Evolutionary conservation across 2,329 filamentous ascomycete species (phyloP).

Genomic region (Verticillium longisporum): DNA sequence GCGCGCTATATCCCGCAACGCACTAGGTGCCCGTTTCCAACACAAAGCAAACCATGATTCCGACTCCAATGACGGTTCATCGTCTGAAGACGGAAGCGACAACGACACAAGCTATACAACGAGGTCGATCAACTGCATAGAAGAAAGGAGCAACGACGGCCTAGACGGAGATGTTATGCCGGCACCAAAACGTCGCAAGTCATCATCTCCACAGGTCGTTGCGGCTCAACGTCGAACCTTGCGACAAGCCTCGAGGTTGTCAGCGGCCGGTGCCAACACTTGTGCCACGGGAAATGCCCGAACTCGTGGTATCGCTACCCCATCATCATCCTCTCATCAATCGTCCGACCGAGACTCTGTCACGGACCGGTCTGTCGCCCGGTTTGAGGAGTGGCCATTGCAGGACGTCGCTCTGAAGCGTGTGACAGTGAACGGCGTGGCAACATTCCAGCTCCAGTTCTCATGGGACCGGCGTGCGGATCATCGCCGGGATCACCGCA

Average conservation of each 20-base stretch:
- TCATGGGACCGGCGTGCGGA: constrained; percentile 1
- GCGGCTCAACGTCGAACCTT: neutral
- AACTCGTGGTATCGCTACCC: neutral
- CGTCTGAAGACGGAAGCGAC: neutral
- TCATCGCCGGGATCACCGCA: neutral
- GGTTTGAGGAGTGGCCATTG: constrained; percentile 3
- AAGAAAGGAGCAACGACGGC: neutral
- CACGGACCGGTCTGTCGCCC: neutral
- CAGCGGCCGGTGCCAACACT: neutral
- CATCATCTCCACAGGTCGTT: neutral
- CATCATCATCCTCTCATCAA: neutral
- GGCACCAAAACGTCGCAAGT: constrained; percentile 11
- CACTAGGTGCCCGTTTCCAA: neutral
- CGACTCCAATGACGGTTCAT: neutral
- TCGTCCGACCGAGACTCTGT: neutral
- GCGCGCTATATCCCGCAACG: neutral
- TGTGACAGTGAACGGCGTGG: neutral
- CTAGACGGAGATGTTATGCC: neutral
- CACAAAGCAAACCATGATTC: neutral
- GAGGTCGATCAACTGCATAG: neutral
- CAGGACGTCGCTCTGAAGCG: constrained; percentile 1
- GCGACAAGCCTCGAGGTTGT: neutral
- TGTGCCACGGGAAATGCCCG: neutral
- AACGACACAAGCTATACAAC: neutral
- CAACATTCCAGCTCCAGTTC: constrained; percentile 3